Evolutionary conservation across 2,329 filamentous ascomycete species (phyloP).

Genomic region (Aspergillus arachidicola): DNA sequence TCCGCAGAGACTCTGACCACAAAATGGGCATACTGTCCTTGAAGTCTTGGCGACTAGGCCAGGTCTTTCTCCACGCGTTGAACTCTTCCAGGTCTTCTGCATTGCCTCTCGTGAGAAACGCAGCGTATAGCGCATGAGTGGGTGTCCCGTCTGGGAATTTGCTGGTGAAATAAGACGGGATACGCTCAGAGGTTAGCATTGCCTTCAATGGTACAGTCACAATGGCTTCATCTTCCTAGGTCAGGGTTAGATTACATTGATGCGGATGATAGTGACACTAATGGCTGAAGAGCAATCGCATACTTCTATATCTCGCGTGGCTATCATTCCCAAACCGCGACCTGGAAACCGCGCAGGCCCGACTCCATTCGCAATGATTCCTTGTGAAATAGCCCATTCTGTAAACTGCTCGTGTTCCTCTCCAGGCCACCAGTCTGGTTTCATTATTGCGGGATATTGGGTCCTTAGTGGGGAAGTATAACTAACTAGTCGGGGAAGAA

Average conservation of each 20-base stretch:
- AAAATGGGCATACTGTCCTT: constrained; percentile 58
- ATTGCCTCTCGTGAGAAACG: constrained; percentile 60
- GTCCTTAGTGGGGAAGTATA: not conserved
- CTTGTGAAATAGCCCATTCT: constrained; percentile 66
- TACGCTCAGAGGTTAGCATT: constrained; percentile 66
- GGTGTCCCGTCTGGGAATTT: constrained; percentile 59
- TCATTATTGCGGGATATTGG: constrained; percentile 23
- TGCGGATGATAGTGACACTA: not conserved
- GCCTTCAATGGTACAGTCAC: constrained; percentile 66
- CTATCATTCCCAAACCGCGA: constrained; percentile 76
- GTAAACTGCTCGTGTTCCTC: constrained; percentile 58
- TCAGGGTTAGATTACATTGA: constrained; percentile 2
- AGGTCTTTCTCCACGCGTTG: constrained; percentile 65
- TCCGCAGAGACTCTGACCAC: constrained; percentile 51
- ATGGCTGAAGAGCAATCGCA: constrained; percentile 5
- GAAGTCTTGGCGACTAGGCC: constrained; percentile 67
- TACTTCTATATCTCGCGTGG: constrained; percentile 68
- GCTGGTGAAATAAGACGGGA: constrained; percentile 56
- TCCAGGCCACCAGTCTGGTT: constrained; percentile 36
- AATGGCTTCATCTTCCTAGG: constrained; percentile 61
- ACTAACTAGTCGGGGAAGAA: not conserved
- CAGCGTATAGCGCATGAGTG: constrained; percentile 73
- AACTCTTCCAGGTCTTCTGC: constrained; percentile 52
- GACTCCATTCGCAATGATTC: constrained; percentile 69
- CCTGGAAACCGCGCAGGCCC: constrained; percentile 68